Conservation (phyloP, 2,329 filamentous ascomycete genomes). For the Stemphylium beticola region DNA sequence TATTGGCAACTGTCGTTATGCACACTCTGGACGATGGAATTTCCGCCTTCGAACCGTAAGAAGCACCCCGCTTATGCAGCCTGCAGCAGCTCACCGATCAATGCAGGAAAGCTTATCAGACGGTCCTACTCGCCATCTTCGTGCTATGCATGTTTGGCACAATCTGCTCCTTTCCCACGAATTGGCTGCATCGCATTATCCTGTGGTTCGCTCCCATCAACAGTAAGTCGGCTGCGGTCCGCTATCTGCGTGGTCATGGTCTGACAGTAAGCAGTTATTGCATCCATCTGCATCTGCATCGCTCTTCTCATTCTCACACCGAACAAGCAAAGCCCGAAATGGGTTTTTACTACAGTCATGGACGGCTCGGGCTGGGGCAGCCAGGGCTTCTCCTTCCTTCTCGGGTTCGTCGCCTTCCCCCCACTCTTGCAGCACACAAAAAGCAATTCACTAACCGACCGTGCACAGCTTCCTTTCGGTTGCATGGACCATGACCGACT, state of each 20-base stretch:
- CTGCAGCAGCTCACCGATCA: constrained; percentile 12
- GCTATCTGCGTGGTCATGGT: not conserved
- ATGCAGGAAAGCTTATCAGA: constrained; percentile 62
- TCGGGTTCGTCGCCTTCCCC: constrained; percentile 54
- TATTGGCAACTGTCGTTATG: constrained; percentile 67
- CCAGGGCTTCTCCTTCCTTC: constrained; percentile 66
- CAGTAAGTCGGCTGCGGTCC: constrained; percentile 47
- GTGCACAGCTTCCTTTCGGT: constrained; percentile 58
- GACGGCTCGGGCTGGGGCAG: constrained; percentile 69
- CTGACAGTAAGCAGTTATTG: constrained; percentile 53
- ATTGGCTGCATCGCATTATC: constrained; percentile 64
- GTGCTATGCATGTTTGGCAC: constrained; percentile 62
- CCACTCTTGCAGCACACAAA: not conserved
- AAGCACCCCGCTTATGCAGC: constrained; percentile 8
- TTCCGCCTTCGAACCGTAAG: constrained; percentile 65
- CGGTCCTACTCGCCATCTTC: constrained; percentile 63
- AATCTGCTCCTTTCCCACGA: constrained; percentile 69
- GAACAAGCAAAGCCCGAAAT: constrained; percentile 63
- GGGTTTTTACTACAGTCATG: constrained; percentile 67
- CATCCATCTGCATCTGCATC: constrained; percentile 66
- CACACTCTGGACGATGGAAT: constrained; percentile 61
- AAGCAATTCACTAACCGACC: constrained; percentile 14
- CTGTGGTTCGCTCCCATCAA: constrained; percentile 72
- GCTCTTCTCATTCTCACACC: constrained; percentile 64
- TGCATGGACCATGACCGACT: constrained; percentile 72